Base-by-base conservation (phyloP, 1,139 yeast species). In the Protomyces inouyei region DNA sequence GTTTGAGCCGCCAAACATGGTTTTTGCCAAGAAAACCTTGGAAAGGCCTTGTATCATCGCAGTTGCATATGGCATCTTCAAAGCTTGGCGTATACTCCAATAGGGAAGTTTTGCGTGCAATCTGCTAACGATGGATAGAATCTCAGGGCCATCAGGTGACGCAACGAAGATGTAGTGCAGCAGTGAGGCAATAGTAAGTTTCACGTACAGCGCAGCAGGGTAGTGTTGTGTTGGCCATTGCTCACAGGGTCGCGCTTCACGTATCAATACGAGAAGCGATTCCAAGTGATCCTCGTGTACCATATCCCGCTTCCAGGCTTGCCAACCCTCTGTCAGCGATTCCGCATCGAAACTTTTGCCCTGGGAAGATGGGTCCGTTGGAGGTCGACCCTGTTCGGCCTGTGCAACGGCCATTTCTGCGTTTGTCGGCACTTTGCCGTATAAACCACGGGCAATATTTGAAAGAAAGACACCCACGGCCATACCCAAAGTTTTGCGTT, bases 401-500 rank as follows among this genome's bases (percentile, higher is more conserved):
- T 43, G 54, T n/a, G 40, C 57, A 3, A 28, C 21, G 9, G 64
- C 57, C 25, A 18, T 10, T 18, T n/a, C 48, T 43, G 48, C 23
- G 5, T n/a, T 43, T 18, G 48, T 43, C 4, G 48, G 23, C 12
- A 16, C 14, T 18, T 43, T 43, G 38, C 67, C 65, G 48, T 60
- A 52, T 18, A 65, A 35, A 2, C 67, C 67, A 12, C 64, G 56
- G 1, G 67, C 57, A 14, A 61, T 46, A 18, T 51, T 57, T 14
- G 56, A 57, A 16, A 65, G 54, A 12, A 65, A 61, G 16, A 55
- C 61, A 38, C 59, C 38, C 23, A 55, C 57, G 10, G 65, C 56
- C 55, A 65, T 59, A 10, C 67, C 67, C 51, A 65, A 35, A 23
- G 61, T 55, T 57, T 65, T 65, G 4, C 67, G 65, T 40, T 65